Conservation (phyloP, 768 basidiomycete genomes). For the Lactarius evosmus region DNA sequence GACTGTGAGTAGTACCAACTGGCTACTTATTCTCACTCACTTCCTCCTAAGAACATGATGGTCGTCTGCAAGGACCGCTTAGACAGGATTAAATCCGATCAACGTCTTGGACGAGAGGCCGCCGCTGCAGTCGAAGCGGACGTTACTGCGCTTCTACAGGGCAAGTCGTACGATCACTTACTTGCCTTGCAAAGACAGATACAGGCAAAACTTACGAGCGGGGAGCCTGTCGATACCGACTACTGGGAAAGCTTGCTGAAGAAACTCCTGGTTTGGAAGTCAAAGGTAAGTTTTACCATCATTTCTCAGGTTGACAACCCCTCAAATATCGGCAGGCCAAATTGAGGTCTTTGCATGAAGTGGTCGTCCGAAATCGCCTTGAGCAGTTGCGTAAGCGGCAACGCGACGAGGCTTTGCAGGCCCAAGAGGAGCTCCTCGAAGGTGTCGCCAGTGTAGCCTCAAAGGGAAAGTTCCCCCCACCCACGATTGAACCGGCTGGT, state of each 20-base stretch:
- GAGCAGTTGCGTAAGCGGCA: slow-evolving; percentile 96
- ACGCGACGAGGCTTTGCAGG: slow-evolving; percentile 91
- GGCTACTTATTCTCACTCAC: slow-evolving; percentile 10
- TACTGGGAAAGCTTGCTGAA: slow-evolving; percentile 95
- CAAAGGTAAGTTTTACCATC: slow-evolving; percentile 58
- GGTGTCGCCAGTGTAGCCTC: slow-evolving; percentile 66
- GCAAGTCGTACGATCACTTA: slow-evolving; percentile 85
- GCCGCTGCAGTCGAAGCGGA: slow-evolving; percentile 83
- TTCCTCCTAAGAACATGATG: slow-evolving; percentile 78
- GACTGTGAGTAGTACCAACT: slow-evolving; percentile 59
- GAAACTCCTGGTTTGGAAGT: slow-evolving; percentile 94
- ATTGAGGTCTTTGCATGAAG: slow-evolving; percentile 88
- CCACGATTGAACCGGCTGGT: slow-evolving; percentile 35
- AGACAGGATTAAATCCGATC: slow-evolving; percentile 64
- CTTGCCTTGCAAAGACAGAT: slow-evolving; percentile 79
- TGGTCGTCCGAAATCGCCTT: slow-evolving; percentile 92
- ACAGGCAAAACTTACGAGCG: slow-evolving; percentile 82
- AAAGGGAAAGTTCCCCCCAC: slow-evolving; percentile 42
- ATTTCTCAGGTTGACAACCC: slow-evolving; percentile 1
- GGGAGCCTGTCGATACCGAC: slow-evolving; percentile 94
- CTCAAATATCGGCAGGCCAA: slow-evolving; percentile 61
- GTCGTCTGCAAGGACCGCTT: slow-evolving; percentile 90
- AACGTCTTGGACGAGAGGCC: slow-evolving; percentile 62
- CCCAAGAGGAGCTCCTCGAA: slow-evolving; percentile 85
- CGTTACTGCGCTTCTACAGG: slow-evolving; percentile 73